Conservation (phyloP, 441 rosid genomes). For the Theobroma grandiflorum region DNA sequence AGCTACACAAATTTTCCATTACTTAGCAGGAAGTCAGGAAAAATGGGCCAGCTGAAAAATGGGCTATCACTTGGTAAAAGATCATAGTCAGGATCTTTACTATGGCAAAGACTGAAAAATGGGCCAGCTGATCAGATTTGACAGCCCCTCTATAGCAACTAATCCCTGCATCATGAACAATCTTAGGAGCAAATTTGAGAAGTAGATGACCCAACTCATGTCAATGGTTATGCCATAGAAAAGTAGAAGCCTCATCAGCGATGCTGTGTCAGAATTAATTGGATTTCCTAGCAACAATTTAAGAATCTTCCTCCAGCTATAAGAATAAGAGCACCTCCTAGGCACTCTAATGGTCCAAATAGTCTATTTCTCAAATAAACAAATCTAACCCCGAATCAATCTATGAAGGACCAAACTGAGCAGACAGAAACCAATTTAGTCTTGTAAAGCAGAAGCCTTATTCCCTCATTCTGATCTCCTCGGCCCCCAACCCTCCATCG, state of each 20-base stretch:
- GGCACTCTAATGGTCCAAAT: neutral
- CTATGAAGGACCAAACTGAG: neutral
- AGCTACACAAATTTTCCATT: neutral
- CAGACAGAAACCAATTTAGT: neutral
- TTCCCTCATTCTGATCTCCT: neutral
- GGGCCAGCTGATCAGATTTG: neutral
- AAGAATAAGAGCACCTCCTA: neutral
- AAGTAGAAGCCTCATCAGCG: neutral
- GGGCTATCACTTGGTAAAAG: too few relatives aligned
- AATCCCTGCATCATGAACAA: neutral
- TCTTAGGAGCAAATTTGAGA: slow-evolving; percentile 8
- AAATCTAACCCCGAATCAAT: neutral
- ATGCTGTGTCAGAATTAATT: neutral
- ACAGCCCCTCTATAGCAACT: neutral
- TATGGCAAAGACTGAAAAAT: neutral
- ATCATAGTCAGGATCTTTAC: neutral
- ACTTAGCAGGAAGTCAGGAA: neutral
- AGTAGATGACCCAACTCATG: neutral
- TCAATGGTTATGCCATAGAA: neutral
- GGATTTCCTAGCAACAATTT: neutral
- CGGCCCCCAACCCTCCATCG: neutral
- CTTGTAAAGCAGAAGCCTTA: neutral
- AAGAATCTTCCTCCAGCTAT: slow-evolving; percentile 10
- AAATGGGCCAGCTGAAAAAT: neutral
- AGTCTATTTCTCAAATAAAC: neutral